phyloP scores from a whole-genome alignment of 2,329 filamentous ascomycete genomes.

The Trichophyton mentagrophytes region DNA sequence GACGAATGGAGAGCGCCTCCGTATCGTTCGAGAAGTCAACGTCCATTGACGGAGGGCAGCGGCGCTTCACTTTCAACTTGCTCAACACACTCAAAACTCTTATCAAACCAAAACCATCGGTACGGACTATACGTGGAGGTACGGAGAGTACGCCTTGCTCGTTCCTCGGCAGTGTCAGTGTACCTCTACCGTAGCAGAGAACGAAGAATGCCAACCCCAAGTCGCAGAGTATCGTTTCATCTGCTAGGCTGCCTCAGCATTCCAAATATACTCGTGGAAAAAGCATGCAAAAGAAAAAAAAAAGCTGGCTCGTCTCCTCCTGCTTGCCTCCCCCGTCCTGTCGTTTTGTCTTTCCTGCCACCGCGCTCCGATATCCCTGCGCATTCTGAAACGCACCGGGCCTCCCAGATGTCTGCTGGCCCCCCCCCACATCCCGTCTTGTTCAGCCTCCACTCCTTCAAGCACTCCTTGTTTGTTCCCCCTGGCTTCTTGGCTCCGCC shows the following conservation, averaged over 20 bases:
- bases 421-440: slow-evolving; percentile 2
- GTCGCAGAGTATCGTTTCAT: not conserved
- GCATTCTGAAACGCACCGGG: slow-evolving; percentile 2
- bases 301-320: not conserved
- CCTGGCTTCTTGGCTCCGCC: not conserved
- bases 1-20: not conserved
- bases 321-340: not conserved
- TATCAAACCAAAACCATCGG: not conserved
- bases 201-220: not conserved
- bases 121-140: not conserved
- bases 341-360: not conserved
- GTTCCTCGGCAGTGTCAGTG: not conserved
- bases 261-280: not conserved
- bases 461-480: not conserved
- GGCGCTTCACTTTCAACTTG: not conserved
- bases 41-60: not conserved
- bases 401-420: not conserved
- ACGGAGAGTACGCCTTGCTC: not conserved
- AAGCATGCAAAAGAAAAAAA: not conserved
- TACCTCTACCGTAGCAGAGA: not conserved
- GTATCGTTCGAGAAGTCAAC: not conserved
- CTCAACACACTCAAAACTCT: too few relatives aligned
- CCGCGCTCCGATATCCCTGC: slow-evolving; percentile 2
- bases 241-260: not conserved
- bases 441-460: slow-evolving; percentile 4